Percentiles rank a stretch among this genome's conserved stretches.
These are phyloP conservation scores for Moesziomyces globuligerus DNA, from an alignment of 1,284 basidiomycete species.

Conservation along the genomic window DNA sequence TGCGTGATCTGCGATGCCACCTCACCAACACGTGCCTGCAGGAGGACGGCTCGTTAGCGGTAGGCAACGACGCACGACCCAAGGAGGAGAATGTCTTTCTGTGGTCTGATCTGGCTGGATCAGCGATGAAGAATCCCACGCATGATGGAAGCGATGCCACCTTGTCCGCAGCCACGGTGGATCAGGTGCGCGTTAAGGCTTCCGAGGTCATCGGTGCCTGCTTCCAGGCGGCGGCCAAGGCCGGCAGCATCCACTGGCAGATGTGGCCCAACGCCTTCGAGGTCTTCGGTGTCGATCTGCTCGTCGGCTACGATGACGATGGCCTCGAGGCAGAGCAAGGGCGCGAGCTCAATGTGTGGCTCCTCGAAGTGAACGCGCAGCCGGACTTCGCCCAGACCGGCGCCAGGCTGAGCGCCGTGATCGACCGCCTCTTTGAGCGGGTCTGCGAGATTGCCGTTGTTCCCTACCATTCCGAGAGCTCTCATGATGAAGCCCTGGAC, in stretches of 20 bases:
- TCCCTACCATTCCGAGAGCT: constrained; percentile 28
- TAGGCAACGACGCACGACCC: constrained; percentile 40
- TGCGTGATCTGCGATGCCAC: constrained; percentile 78
- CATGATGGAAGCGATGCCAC: constrained; percentile 59
- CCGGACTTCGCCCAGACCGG: constrained; percentile 96
- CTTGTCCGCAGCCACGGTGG: constrained; percentile 69
- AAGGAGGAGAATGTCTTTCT: constrained; percentile 56
- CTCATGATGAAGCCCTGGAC: background rate
- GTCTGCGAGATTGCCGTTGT: constrained; percentile 57
- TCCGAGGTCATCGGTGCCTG: constrained; percentile 76
- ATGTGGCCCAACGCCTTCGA: constrained; percentile 91
- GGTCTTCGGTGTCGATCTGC: constrained; percentile 89
- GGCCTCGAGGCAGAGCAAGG: background rate
- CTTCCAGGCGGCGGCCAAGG: constrained; percentile 84
- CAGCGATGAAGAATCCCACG: constrained; percentile 40
- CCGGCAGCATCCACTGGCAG: constrained; percentile 84
- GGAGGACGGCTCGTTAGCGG: constrained; percentile 53
- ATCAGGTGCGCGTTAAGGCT: constrained; percentile 30
- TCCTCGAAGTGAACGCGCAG: constrained; percentile 93
- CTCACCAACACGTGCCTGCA: constrained; percentile 97
- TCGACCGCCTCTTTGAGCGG: constrained; percentile 78
- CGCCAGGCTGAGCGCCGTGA: constrained; percentile 79
- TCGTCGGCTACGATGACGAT: constrained; percentile 73
- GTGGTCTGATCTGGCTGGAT: constrained; percentile 67
- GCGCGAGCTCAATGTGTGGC: constrained; percentile 73